Base-by-base conservation (phyloP, 306 rosid species). In the Echinosophora koreensis region DNA sequence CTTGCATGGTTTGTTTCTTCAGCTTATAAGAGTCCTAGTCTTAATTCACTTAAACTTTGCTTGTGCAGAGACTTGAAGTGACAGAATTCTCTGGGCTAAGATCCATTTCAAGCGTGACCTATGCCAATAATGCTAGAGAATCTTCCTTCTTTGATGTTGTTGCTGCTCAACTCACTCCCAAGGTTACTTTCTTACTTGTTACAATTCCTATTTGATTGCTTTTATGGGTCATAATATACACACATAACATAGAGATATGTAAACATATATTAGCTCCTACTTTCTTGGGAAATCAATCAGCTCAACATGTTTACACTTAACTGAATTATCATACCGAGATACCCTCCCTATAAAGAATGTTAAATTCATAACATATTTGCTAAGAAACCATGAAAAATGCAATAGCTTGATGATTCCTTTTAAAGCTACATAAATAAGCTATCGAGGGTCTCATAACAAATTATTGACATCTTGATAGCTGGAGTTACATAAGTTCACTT, bases 41-140 rank as follows among this genome's bases (percentile, higher is more conserved):
- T 30, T 56, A 51, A 38, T 30, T 71, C 18, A 28, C 56, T 78
- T 77, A n/a, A 49, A 72, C 32, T 77, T 81, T 11, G 73, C 39
- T 59, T 69, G 57, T 73, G 86, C 88, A 96, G 99, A 88, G 92
- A 81, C 81, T 92, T 49, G 92, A 91, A 77, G 89, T 91, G 30
- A 87, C 91, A n/a, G 96, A 92, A 38, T 96, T 92, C 85, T 86
- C 85, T 13, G 98, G 97, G 27, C 90, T 92, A 27, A 84, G 87
- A 87, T 90, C 97, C 70, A 83, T 81, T 64, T 84, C 96, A 55
- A 83, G 84, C 50, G 75, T 91, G 35, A 86, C 88, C 52, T 86
- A 80, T 81, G 81, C 94, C 74, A 80, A 51, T 79, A 90, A 84
- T 85, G 93, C 81, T 38, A 84, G 88, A 85, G 91, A 85, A 3